phyloP scores from a whole-genome alignment of 176 grass and related monocot species.

The Phyllostachys edulis region DNA sequence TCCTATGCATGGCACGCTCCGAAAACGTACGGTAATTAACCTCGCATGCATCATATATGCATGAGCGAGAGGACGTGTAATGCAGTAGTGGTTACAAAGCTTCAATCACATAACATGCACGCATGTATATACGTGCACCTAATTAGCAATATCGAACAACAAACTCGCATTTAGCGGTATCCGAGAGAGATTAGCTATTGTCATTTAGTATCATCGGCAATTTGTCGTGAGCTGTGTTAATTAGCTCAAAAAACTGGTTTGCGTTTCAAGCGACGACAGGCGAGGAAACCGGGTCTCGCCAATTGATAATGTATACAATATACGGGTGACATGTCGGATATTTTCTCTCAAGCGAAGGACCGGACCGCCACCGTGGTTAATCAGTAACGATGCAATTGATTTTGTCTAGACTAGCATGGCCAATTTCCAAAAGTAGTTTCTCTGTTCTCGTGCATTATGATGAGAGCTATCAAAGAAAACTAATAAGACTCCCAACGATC shows the following conservation, averaged over 20 bases:
- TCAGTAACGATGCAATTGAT: constrained; percentile 16
- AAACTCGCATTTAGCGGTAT: background rate
- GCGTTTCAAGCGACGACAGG: background rate
- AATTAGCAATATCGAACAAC: background rate
- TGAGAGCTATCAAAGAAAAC: background rate
- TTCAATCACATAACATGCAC: background rate
- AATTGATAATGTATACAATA: constrained; percentile 11
- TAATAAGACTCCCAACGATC: constrained; percentile 16
- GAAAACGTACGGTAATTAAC: background rate
- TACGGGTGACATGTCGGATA: constrained; percentile 30
- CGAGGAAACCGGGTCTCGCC: background rate
- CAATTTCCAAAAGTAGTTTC: background rate
- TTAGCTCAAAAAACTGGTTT: background rate
- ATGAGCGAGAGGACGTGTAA: background rate
- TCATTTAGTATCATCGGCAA: background rate
- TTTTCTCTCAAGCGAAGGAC: background rate
- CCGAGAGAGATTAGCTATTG: background rate
- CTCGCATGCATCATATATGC: background rate
- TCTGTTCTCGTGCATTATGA: background rate
- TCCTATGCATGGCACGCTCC: background rate
- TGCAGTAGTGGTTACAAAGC: background rate
- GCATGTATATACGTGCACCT: background rate
- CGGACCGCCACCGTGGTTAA: background rate
- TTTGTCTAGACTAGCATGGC: background rate
- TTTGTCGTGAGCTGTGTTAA: background rate